Evolutionary conservation across 176 grass and related monocot species (phyloP).

Genomic region (Phragmites australis): DNA sequence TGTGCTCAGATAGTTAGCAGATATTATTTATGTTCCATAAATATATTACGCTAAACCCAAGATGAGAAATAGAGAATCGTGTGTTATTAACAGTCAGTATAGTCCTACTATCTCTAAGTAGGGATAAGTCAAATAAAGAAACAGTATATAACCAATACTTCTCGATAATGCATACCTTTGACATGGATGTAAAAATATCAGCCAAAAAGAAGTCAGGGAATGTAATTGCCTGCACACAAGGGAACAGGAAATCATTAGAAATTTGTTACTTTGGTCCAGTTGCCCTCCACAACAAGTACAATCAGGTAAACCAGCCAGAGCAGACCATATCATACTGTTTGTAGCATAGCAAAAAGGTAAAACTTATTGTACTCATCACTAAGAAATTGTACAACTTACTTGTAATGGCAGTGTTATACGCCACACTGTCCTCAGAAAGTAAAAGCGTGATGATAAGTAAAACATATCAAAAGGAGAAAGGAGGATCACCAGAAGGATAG

Average conservation of each 20-base stretch:
- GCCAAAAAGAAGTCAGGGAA: slow-evolving; percentile 99
- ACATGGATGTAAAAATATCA: slow-evolving; percentile 99
- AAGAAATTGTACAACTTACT: slow-evolving; percentile 49
- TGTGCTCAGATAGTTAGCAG: neutral
- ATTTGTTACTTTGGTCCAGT: slow-evolving; percentile 3
- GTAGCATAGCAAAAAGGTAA: slow-evolving; percentile 23
- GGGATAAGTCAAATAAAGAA: slow-evolving; percentile 3
- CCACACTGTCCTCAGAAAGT: slow-evolving; percentile 82
- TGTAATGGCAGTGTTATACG: slow-evolving; percentile 92
- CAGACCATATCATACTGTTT: neutral
- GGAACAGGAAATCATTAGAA: slow-evolving; percentile 20
- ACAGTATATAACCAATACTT: neutral
- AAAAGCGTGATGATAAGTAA: slow-evolving; percentile 86
- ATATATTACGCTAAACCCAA: neutral
- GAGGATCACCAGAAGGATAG: slow-evolving; percentile 66
- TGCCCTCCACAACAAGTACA: slow-evolving; percentile 14
- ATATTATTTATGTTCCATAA: neutral
- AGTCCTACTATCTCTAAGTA: neutral
- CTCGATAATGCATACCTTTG: slow-evolving; percentile 61
- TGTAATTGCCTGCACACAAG: slow-evolving; percentile 75
- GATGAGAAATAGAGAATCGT: slow-evolving; percentile 4
- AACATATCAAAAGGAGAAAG: slow-evolving; percentile 99
- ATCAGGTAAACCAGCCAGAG: slow-evolving; percentile 5
- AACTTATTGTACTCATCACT: neutral
- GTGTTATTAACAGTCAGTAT: neutral